Conservation (phyloP, 176 grass and related monocot species). For the Eleusine indica region DNA sequence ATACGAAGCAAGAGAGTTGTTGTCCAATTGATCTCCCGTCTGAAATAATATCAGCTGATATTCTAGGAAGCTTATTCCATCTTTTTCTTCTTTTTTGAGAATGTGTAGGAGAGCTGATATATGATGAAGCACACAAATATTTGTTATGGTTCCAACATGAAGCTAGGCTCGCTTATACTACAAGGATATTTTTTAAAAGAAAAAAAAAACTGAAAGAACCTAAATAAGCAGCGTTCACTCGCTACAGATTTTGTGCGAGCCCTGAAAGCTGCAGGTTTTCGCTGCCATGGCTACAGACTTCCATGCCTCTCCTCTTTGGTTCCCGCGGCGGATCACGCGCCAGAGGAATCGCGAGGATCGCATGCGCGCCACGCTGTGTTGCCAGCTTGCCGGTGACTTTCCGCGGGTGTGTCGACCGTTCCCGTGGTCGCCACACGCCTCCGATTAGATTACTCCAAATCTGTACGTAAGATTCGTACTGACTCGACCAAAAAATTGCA, state of each 20-base stretch:
- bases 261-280: background rate
- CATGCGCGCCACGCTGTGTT: background rate
- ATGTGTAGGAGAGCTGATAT: background rate
- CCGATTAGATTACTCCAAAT: conserved; percentile 21
- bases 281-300: background rate
- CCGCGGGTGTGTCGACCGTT: background rate
- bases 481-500: background rate
- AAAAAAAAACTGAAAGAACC: no score
- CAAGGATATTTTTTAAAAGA: no score
- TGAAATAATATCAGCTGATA: background rate
- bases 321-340: background rate
- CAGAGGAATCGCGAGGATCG: background rate
- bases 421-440: conserved; percentile 57
- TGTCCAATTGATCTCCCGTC: background rate
- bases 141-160: no score
- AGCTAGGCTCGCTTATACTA: no score
- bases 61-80: background rate
- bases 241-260: background rate
- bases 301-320: background rate
- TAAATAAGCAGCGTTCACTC: no score
- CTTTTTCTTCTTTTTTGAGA: background rate
- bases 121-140: no score
- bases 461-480: background rate
- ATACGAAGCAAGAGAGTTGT: no score
- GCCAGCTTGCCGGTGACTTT: background rate